Conservation (phyloP, 164 flowering plant species). For the Piper longum region DNA sequence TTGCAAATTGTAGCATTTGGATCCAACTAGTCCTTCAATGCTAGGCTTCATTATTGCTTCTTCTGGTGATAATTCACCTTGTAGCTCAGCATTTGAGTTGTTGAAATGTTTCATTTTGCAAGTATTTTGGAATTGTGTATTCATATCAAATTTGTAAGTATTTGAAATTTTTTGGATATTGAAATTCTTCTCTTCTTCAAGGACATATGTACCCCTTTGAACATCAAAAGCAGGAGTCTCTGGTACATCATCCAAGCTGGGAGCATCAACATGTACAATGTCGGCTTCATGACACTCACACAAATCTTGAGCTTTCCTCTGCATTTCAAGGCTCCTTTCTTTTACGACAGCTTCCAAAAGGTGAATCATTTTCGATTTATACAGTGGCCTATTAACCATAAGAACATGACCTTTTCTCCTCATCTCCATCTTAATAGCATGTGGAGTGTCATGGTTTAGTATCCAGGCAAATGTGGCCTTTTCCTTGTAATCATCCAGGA, state of each 20-base stretch:
- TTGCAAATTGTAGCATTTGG: slow-evolving; percentile 3
- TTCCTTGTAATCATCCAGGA: too few species aligned
- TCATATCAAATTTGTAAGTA: too few species aligned
- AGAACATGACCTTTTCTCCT: slow-evolving; percentile 56
- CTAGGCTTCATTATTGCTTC: too few species aligned
- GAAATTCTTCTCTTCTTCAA: too few species aligned
- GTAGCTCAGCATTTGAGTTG: background rate
- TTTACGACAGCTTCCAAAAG: slow-evolving; percentile 54
- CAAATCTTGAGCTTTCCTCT: slow-evolving; percentile 20
- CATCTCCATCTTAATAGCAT: slow-evolving; percentile 62
- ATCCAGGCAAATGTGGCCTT: slow-evolving; percentile 4
- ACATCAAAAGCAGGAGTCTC: slow-evolving; percentile 31
- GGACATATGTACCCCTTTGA: too few species aligned
- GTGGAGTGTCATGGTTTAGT: slow-evolving; percentile 71
- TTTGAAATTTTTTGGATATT: too few species aligned
- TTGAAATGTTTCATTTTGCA: too few species aligned
- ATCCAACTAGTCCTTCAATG: too few species aligned
- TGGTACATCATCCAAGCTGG: slow-evolving; percentile 45
- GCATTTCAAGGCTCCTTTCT: slow-evolving; percentile 30
- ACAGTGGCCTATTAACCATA: slow-evolving; percentile 71
- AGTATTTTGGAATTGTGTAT: too few species aligned
- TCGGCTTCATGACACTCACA: slow-evolving; percentile 68
- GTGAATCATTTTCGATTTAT: slow-evolving; percentile 75
- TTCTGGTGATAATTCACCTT: too few species aligned
- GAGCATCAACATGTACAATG: too few species aligned